Percentiles rank a stretch among this genome's conserved stretches.
Evolutionary conservation across 768 basidiomycete species (phyloP).

Genomic region (Imleria badia): DNA sequence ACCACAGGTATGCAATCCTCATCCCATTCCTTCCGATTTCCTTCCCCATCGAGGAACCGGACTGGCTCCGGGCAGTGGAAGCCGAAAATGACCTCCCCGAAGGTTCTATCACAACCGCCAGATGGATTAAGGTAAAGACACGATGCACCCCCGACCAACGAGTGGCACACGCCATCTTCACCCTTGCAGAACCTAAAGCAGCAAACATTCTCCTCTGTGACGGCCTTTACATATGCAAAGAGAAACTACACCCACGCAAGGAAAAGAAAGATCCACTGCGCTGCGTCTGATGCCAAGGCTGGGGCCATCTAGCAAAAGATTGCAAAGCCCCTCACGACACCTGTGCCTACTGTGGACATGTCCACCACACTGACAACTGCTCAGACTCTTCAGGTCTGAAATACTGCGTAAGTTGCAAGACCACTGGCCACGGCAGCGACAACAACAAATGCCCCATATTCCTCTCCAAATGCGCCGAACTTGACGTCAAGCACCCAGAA

Average conservation of each 20-base stretch:
- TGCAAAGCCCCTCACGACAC: not conserved
- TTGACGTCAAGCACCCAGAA: not conserved
- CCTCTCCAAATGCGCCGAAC: not conserved
- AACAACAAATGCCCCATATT: not conserved
- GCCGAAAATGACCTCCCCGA: too few relatives aligned
- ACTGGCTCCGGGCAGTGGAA: too few relatives aligned
- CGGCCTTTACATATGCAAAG: not conserved
- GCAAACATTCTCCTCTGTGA: not conserved
- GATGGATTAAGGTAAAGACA: not conserved
- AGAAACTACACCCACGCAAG: not conserved
- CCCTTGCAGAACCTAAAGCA: fast-evolving
- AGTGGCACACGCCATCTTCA: not conserved
- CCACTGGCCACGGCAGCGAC: not conserved
- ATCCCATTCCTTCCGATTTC: too few relatives aligned
- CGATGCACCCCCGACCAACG: not conserved
- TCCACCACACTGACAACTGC: not conserved
- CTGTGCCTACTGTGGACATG: not conserved
- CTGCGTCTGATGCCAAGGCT: not conserved
- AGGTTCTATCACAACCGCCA: too few relatives aligned
- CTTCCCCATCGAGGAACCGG: too few relatives aligned
- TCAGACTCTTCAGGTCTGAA: fast-evolving
- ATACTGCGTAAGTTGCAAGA: not conserved
- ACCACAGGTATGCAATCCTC: too few relatives aligned
- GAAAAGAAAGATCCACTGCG: not conserved
- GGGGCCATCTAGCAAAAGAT: not conserved